phyloP scores from a whole-genome alignment of 2,329 filamentous ascomycete genomes.

The Fusarium sp. region DNA sequence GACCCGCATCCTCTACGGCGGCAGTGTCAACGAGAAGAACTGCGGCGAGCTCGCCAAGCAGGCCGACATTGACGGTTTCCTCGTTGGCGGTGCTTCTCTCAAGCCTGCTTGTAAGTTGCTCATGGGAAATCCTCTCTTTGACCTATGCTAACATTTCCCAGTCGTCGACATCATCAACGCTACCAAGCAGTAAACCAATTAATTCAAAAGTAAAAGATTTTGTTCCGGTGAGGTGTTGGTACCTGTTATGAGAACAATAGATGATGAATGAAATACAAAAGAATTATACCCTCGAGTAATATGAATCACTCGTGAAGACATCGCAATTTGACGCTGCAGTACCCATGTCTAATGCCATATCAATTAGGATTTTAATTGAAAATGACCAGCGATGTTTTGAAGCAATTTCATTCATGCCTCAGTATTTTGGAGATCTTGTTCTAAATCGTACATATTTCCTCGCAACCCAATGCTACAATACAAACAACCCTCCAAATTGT shows the following conservation, averaged over 20 bases:
- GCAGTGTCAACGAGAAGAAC: constrained; percentile 98
- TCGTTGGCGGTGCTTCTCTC: constrained; percentile 94
- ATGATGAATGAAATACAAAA: constrained; percentile 42
- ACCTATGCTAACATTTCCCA: constrained; percentile 40
- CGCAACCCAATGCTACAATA: constrained; percentile 45
- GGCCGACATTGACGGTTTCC: constrained; percentile 96
- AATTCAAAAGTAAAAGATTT: constrained; percentile 33
- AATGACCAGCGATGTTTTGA: neutral
- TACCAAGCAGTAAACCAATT: constrained; percentile 56
- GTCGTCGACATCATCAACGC: constrained; percentile 71
- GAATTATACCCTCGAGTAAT: constrained; percentile 39
- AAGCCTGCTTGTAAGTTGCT: constrained; percentile 89
- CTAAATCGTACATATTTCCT: constrained; percentile 45
- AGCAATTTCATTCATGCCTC: constrained; percentile 31
- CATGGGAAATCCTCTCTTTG: constrained; percentile 5
- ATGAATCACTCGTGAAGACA: neutral
- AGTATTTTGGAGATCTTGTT: constrained; percentile 36
- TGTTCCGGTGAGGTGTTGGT: constrained; percentile 9
- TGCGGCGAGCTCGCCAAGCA: constrained; percentile 91
- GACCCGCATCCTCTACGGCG: constrained; percentile 95
- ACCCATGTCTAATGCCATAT: neutral
- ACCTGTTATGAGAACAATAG: constrained; percentile 26
- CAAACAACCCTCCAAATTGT: constrained; percentile 37
- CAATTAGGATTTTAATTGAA: neutral
- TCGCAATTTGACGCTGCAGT: too few relatives aligned